phyloP scores from a whole-genome alignment of 768 basidiomycete species.

The Fomitopsis serialis region DNA sequence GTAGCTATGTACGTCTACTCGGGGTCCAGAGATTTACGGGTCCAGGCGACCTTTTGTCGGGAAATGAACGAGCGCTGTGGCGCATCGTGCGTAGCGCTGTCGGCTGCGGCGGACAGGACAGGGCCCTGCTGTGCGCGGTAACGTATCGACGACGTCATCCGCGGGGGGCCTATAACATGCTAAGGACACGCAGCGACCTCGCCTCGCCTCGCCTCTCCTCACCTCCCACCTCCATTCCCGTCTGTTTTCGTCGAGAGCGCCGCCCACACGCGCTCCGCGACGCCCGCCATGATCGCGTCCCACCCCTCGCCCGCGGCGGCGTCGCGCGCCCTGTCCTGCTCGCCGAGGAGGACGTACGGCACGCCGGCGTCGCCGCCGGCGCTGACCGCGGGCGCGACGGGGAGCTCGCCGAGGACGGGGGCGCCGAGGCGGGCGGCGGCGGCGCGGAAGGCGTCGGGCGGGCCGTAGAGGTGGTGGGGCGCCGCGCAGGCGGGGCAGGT shows the following conservation, averaged over 20 bases:
- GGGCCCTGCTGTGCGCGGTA: too few species aligned
- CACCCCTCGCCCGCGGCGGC: conserved; percentile 14
- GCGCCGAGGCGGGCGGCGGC: conserved; percentile 55
- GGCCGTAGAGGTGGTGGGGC: conserved; percentile 65
- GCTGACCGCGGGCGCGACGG: conserved; percentile 74
- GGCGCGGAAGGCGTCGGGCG: conserved; percentile 54
- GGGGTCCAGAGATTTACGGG: too few species aligned
- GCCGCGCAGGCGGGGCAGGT: conserved; percentile 68
- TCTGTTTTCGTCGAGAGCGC: background rate
- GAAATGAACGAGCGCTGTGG: too few species aligned
- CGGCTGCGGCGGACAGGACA: too few species aligned
- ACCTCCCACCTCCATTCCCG: too few species aligned
- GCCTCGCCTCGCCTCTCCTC: too few species aligned
- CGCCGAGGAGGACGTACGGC: conserved; percentile 36
- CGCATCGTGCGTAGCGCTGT: too few species aligned
- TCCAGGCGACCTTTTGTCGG: too few species aligned
- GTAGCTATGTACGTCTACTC: too few species aligned
- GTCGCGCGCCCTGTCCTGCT: background rate
- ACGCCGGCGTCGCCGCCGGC: conserved; percentile 63
- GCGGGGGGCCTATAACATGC: background rate
- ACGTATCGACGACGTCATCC: too few species aligned
- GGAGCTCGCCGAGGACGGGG: conserved; percentile 73
- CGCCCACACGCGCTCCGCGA: conserved; percentile 27
- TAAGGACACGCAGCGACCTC: background rate
- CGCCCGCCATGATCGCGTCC: conserved; percentile 24